phyloP scores from a whole-genome alignment of 163 green algal genomes.

The Chlamydomonas reinhardtii region DNA sequence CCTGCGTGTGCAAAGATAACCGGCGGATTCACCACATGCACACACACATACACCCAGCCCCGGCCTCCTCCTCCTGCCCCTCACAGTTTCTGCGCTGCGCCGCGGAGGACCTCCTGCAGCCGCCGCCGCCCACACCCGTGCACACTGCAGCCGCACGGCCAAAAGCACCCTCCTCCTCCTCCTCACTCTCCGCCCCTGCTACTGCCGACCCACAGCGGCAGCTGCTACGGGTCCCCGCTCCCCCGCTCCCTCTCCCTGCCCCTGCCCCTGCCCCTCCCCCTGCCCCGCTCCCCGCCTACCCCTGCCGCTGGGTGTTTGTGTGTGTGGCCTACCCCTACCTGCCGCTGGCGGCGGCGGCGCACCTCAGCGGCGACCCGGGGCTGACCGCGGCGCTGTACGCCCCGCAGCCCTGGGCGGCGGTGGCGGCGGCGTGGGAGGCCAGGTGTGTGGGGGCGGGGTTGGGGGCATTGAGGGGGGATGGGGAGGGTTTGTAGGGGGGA shows the following conservation, averaged over 20 bases:
- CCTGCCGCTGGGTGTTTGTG: background rate
- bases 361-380: constrained; percentile 30
- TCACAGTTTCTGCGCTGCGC: constrained; percentile 12
- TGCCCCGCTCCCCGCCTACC: too few species aligned
- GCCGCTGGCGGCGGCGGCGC: constrained; percentile 20
- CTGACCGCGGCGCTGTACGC: constrained; percentile 40
- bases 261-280: too few species aligned
- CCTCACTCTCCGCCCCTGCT: too few species aligned
- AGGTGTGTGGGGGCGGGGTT: constrained; percentile 1
- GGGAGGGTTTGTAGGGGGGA: too few species aligned
- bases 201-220: too few species aligned
- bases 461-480: too few species aligned
- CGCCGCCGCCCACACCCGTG: background rate
- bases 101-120: constrained; percentile 25
- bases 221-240: too few species aligned
- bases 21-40: too few species aligned
- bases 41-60: background rate
- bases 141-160: too few species aligned
- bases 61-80: background rate
- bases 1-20: too few species aligned
- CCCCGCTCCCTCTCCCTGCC: too few species aligned
- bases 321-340: constrained; percentile 28
- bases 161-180: too few species aligned
- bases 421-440: constrained; percentile 18
- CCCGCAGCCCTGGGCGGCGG: constrained; percentile 34